phyloP scores from a whole-genome alignment of 2,329 filamentous ascomycete species.

The Ascosphaera aggregata region DNA sequence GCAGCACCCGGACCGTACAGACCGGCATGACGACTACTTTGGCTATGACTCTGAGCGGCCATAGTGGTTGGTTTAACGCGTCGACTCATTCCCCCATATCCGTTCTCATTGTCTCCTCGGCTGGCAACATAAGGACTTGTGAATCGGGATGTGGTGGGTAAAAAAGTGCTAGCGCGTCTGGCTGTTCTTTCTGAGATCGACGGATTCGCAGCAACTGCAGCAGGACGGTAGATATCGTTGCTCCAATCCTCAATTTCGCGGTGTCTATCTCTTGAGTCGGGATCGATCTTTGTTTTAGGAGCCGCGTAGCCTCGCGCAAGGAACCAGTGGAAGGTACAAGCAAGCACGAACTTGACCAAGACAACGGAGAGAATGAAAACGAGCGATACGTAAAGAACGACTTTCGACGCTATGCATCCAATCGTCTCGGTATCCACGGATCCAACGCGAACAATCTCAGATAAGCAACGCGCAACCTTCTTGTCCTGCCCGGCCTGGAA shows the following conservation, averaged over 20 bases:
- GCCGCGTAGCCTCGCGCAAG: constrained; percentile 68
- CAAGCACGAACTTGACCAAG: constrained; percentile 62
- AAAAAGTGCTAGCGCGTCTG: constrained; percentile 63
- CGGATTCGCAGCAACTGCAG: constrained; percentile 46
- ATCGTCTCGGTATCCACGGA: constrained; percentile 90
- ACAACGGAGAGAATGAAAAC: constrained; percentile 85
- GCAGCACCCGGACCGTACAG: constrained; percentile 34
- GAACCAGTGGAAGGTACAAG: constrained; percentile 91
- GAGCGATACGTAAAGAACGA: constrained; percentile 84
- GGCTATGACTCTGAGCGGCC: constrained; percentile 48
- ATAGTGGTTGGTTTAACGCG: constrained; percentile 61
- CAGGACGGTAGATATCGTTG: constrained; percentile 85
- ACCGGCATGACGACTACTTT: neutral
- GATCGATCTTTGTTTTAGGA: constrained; percentile 58
- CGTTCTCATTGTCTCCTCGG: constrained; percentile 15
- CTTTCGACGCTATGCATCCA: constrained; percentile 90
- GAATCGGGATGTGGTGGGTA: constrained; percentile 87
- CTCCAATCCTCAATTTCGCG: constrained; percentile 96
- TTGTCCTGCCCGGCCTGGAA: constrained; percentile 65
- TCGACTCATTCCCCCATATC: constrained; percentile 20
- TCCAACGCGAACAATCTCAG: constrained; percentile 88
- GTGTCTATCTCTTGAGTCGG: constrained; percentile 61
- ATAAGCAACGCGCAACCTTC: constrained; percentile 61
- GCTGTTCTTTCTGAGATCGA: constrained; percentile 37
- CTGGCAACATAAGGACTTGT: constrained; percentile 72